These are phyloP conservation scores for Haplosporangium gracile DNA, from an alignment of 192 early-diverging fungal species.

Conservation along the genomic window DNA sequence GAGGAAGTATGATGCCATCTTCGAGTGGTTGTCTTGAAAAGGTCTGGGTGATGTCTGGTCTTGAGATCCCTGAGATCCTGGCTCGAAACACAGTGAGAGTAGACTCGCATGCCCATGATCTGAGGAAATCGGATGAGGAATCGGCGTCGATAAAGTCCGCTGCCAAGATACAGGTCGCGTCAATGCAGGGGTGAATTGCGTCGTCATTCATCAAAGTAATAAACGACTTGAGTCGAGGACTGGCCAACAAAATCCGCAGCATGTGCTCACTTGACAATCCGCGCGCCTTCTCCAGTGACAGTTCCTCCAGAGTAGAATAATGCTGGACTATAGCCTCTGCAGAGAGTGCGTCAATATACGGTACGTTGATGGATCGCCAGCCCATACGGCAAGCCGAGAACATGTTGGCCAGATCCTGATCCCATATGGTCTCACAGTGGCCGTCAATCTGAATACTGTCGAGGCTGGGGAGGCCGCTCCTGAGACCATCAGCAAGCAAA, in stretches of 20 bases:
- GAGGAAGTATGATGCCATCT: not conserved
- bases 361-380: not conserved
- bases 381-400: not conserved
- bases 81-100: not conserved
- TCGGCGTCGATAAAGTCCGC: conserved; percentile 4
- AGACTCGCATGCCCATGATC: conserved; percentile 8
- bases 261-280: not conserved
- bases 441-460: not conserved
- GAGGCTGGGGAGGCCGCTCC: not conserved
- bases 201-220: not conserved
- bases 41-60: not conserved
- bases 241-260: not conserved
- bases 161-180: too few species aligned
- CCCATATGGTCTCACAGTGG: not conserved
- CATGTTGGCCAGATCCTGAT: not conserved
- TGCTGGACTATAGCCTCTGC: too few species aligned
- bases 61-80: not conserved
- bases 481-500: not conserved
- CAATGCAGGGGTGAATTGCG: too few species aligned
- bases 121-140: not conserved
- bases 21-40: too few species aligned
- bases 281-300: too few species aligned
- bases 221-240: not conserved
- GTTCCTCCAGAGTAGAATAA: too few species aligned
- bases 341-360: too few species aligned